Evolutionary conservation across 768 basidiomycete species (phyloP), one percentile per base, ranked within the genome.

Genomic region (Lactifluus volemus): DNA sequence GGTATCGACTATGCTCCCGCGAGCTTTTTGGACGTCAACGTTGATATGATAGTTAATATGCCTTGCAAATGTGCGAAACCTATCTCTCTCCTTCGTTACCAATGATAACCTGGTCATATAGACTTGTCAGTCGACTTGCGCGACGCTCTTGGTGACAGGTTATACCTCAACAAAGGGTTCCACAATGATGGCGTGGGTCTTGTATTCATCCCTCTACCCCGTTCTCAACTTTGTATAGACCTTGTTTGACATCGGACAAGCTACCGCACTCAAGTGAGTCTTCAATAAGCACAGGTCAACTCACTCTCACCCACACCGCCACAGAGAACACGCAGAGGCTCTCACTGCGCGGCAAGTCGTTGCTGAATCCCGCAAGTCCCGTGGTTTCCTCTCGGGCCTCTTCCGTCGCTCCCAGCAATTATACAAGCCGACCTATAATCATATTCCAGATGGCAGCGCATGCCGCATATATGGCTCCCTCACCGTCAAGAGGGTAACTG

Each of bases 31-130:
- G 83, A 84, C 66, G 78, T 99, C 65, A 98, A 99, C 72, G 80
- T 98, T 56, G 96, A 99, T 75, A 73, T 98, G 75, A 83, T 89
- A 29, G 89, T 98, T 41, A 89, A 90, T 67, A 97, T 93, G 82
- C 93, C 92, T 2, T 98, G 95, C 74, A 78, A 80, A 73, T 92
- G 94, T 96, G 72, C 74, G 92, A 83, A 14, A 34, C 2, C 15
- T 19, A 5, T 49, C 36, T 36, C 36, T 52, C 12, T 56, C 5
- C 17, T 19, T 41, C 11, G 38, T 17, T 17, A 21, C 11, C 10
- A 34, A 34, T 34, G 3, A 32, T 64, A 32, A 63, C 29, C 36
- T 34, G 25, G 25, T 25, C 25, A 25, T 25, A 25, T 64, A 98
- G 95, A 80, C 70, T 76, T 98, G 53, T 86, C 83, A 52, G 88